phyloP scores from a whole-genome alignment of 805 yeast species.

The Vanderwaltozyma yarrowii region DNA sequence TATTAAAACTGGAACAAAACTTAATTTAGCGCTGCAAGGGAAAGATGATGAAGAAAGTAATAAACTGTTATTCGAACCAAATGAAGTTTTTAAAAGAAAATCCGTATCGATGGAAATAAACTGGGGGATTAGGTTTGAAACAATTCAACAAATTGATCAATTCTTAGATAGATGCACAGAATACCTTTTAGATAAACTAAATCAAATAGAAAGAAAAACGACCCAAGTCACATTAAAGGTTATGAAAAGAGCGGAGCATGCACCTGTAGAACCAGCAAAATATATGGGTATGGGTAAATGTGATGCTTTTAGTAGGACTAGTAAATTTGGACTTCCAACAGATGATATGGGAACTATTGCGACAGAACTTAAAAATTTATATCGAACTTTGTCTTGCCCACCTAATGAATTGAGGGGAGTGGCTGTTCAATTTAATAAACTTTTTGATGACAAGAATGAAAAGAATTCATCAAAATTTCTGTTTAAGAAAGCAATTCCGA shows the following conservation, averaged over 20 bases:
- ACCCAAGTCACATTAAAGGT: slow-evolving; percentile 54
- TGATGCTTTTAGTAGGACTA: slow-evolving; percentile 48
- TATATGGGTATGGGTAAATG: slow-evolving; percentile 79
- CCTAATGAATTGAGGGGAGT: slow-evolving; percentile 69
- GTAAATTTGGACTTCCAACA: slow-evolving; percentile 52
- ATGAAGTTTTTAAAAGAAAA: slow-evolving; percentile 46
- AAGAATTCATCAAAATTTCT: slow-evolving; percentile 5
- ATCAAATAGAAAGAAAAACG: slow-evolving; percentile 39
- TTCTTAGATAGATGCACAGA: slow-evolving; percentile 49
- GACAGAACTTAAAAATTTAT: slow-evolving; percentile 47
- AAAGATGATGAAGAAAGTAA: slow-evolving; percentile 48
- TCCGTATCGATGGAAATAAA: slow-evolving; percentile 82
- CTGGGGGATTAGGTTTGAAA: slow-evolving; percentile 77
- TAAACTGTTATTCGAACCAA: slow-evolving; percentile 40
- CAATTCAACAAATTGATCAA: slow-evolving; percentile 46
- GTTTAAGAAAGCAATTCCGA: not conserved
- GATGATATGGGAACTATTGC: slow-evolving; percentile 51
- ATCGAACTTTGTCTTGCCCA: slow-evolving; percentile 46
- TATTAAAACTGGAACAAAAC: slow-evolving; percentile 53
- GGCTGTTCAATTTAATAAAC: slow-evolving; percentile 55
- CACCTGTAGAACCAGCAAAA: slow-evolving; percentile 70
- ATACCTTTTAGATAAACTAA: slow-evolving; percentile 50
- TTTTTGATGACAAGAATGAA: slow-evolving; percentile 32
- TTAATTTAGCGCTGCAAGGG: slow-evolving; percentile 55
- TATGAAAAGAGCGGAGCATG: slow-evolving; percentile 51